These are phyloP conservation scores for Penicillium sp. DNA, from an alignment of 2,329 filamentous ascomycete species.

Conservation along the genomic window DNA sequence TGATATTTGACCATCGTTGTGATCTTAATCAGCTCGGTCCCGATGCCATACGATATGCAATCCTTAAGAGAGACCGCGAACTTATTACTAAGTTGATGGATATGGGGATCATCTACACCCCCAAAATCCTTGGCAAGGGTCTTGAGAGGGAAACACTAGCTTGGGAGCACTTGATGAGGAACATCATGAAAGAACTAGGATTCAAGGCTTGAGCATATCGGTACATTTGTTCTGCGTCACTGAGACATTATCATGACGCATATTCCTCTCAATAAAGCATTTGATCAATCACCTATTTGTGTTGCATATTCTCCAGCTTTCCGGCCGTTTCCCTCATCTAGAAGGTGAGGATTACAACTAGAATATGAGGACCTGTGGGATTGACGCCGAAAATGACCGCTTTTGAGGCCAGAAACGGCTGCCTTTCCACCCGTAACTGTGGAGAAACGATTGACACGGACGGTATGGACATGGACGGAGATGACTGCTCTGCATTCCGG, in stretches of 20 bases:
- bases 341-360: neutral
- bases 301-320: neutral
- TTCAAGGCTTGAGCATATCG: neutral
- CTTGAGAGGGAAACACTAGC: too few species aligned
- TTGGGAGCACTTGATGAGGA: too few species aligned
- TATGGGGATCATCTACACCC: neutral
- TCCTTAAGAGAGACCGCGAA: neutral
- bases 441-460: too few species aligned
- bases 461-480: too few species aligned
- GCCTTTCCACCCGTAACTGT: too few species aligned
- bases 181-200: neutral
- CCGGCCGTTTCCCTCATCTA: too few species aligned
- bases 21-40: neutral
- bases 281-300: neutral
- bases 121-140: too few species aligned
- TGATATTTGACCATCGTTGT: neutral
- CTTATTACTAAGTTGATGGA: neutral
- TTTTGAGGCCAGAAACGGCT: too few species aligned
- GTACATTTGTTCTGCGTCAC: neutral
- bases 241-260: neutral
- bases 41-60: neutral
- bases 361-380: too few species aligned
- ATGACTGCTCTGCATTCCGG: too few species aligned
- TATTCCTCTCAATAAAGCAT: neutral
- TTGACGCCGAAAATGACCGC: too few species aligned